Conservation (phyloP, 345 rosid species). For the Eucalyptus cloeziana region DNA sequence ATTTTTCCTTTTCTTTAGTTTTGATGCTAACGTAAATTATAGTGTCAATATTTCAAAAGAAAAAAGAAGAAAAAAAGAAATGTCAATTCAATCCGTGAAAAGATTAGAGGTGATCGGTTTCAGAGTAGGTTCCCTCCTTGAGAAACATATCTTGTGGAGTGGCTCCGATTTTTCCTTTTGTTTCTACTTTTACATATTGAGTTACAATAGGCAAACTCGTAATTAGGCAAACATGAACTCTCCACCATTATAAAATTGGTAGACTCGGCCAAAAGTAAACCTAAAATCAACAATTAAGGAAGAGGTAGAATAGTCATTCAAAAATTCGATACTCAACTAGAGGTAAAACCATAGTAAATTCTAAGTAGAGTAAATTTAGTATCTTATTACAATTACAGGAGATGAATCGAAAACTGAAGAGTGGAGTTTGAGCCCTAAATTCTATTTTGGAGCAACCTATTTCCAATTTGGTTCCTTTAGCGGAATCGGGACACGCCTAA, state of each 20-base stretch:
- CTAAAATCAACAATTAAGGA: background rate
- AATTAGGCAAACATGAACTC: background rate
- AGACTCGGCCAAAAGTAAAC: background rate
- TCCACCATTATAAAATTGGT: fast-evolving
- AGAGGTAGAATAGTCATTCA: background rate
- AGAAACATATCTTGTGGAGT: background rate
- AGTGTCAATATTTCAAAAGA: background rate
- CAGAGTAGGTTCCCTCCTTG: fast-evolving
- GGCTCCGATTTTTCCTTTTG: fast-evolving
- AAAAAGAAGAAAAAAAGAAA: background rate
- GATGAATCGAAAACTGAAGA: background rate
- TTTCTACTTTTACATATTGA: background rate
- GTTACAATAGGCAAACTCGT: background rate
- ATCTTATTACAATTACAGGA: background rate
- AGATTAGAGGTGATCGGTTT: background rate
- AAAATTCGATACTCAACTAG: background rate
- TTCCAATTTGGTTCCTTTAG: background rate
- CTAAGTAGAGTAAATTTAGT: background rate
- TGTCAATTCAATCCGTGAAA: background rate
- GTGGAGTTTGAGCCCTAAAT: background rate
- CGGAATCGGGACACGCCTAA: fast-evolving
- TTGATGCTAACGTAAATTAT: background rate
- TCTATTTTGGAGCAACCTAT: too few relatives aligned
- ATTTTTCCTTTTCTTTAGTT: background rate
- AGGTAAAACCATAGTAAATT: background rate